Evolutionary conservation across 169 alveolate species (phyloP), one percentile per base, ranked within the genome.

Genomic region (Haemoproteus tartakovskyi): DNA sequence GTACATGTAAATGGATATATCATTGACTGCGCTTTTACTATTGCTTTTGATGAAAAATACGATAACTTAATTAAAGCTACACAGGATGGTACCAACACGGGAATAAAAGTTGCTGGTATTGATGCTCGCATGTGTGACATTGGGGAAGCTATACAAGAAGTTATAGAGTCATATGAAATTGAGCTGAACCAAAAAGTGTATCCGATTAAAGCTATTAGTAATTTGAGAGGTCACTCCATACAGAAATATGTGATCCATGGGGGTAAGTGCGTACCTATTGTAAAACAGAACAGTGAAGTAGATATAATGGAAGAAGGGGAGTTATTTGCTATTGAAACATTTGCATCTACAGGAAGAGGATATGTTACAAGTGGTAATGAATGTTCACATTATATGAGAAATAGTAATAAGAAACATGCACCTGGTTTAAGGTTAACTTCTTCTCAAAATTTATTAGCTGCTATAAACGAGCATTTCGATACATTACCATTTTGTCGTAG

Each of bases 301-400:
- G 97, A 96, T 87, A 84, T 92, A 51, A 98, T 98, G 99, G 99
- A 96, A 85, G 99, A 98, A 89, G 99, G 99, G 6, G 99, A 98
- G 83, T 83, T 96, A 52, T 98, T 96, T 89, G 99, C 99, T 4
- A 97, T 98, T 12, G 99, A 96, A 87, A 97, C 99, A 2, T 97
- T 97, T 85, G 99, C 99, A 30, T 90, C 99, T 0, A 96, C 99
- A 12, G 99, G 99, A 40, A 96, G 95, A 67, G 99, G 98, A 1
- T 79, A 61, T 37, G 94, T 91, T 16, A 56, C 92, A 79, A 97
- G 93, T 67, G 93, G 91, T 8, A 79, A 86, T 78, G 97, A 95
- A 21, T 93, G 97, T 80, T 94, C 98, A 5, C 99, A 98, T 86
- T 98, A 95, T 88, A 98, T 97, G 99, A 96, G 96, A 90, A 96